Base-by-base conservation (phyloP, 306 rosid genomes). In the Glycine latifolia region DNA sequence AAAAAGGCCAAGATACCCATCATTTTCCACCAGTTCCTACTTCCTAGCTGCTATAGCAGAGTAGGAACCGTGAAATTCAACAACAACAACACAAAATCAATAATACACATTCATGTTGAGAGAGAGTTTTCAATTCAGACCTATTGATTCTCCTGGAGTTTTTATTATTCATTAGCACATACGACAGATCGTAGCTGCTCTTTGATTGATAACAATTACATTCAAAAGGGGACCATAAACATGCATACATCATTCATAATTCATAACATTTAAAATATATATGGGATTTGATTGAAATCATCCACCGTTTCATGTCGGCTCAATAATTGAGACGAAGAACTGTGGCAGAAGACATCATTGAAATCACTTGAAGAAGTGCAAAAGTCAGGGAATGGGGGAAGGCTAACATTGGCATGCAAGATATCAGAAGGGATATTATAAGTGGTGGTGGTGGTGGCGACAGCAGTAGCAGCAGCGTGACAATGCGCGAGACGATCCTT, bases 401-500 rank as follows among this genome's bases (percentile, higher is more conserved):
- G 31, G 31, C 31, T 26, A 26, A 26, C 31, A 26, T 26, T 26
- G 31, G 31, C 31, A 26, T 0, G 83, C 68, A 83, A 71, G 50
- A 73, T 37, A 63, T 77, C 53, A 71, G 77, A 73, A 58, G 83
- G 31, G 11, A 78, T 20, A n/a, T 2, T 26, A n/a, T n/a, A n/a
- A 26, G 31, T 26, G 1, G 31, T 26, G 31, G 78, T 59, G 13
- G 87, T 35, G 12, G 78, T 59, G 13, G 88, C 20, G 26, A 7
- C 47, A 43, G 47, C 47, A 43, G 47, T 43, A 7, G 47, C 47
- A 43, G 78, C 71, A 31, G 86, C 76, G 6, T 90, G 86, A 50
- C 81, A 83, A 46, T 79, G 86, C 67, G 97, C 92, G 7, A 95
- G 97, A 44, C 97, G 95, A n/a, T 95, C 94, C 79, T 87, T 89